Evolutionary conservation across 495 filamentous ascomycete species (phyloP).

Genomic region (Tuber melanosporum): DNA sequence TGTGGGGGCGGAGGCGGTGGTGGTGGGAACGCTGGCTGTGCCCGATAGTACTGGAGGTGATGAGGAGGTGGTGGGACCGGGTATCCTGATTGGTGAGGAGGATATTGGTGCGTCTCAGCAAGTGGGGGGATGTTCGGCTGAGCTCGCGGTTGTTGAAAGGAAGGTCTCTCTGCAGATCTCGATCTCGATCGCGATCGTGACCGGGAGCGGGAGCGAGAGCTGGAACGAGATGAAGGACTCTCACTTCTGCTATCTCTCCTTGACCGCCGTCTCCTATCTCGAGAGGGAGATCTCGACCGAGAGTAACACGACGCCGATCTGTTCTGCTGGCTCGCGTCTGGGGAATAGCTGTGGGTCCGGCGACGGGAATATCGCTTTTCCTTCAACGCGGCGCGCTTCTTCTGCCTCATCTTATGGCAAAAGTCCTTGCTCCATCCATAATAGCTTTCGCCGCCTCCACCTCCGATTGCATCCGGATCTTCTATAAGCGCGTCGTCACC

Average conservation of each 20-base stretch:
- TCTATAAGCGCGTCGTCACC: conserved; percentile 41
- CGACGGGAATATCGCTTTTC: conserved; percentile 6
- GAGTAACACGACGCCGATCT: conserved; percentile 5
- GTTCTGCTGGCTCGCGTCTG: neutral
- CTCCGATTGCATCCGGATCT: conserved; percentile 70
- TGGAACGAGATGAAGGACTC: conserved; percentile 9
- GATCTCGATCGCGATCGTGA: conserved; percentile 20
- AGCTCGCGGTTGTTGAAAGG: conserved; percentile 7
- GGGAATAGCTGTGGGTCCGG: conserved; percentile 7
- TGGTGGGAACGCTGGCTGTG: conserved; percentile 15
- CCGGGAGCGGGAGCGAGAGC: conserved; percentile 16
- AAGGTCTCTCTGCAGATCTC: neutral
- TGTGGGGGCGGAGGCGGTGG: conserved; percentile 9
- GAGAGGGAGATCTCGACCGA: conserved; percentile 3
- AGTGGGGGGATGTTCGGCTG: conserved; percentile 10
- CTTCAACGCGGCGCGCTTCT: conserved; percentile 44
- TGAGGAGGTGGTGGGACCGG: conserved; percentile 16
- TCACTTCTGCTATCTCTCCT: conserved; percentile 11
- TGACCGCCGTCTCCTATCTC: neutral
- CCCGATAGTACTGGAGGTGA: conserved; percentile 8
- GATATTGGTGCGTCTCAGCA: neutral
- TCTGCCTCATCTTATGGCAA: conserved; percentile 71
- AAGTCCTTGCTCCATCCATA: conserved; percentile 81
- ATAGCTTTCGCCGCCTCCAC: conserved; percentile 63
- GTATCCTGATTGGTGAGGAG: conserved; percentile 9